These are phyloP conservation scores for Leptographium flavum DNA, from an alignment of 2,329 filamentous ascomycete species.

Conservation along the genomic window DNA sequence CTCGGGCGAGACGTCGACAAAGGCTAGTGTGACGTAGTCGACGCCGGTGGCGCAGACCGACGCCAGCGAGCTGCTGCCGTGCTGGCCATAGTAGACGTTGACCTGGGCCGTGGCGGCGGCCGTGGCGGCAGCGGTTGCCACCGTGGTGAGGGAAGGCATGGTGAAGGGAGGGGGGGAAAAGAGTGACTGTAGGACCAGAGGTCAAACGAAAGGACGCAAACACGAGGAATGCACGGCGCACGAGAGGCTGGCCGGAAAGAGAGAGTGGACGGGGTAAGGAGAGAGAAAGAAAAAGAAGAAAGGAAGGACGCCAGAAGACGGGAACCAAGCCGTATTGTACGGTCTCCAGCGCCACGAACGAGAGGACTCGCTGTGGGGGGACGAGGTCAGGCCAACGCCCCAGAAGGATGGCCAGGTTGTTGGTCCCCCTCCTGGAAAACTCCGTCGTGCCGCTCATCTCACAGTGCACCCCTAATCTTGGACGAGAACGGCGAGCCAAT, in stretches of 20 bases:
- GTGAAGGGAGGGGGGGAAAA: background rate
- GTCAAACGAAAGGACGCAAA: conserved; percentile 13
- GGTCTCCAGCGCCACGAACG: too few relatives aligned
- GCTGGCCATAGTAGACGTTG: conserved; percentile 21
- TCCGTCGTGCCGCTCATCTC: too few relatives aligned
- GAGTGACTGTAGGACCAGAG: conserved; percentile 6
- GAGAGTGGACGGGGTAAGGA: background rate
- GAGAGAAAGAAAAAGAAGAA: background rate
- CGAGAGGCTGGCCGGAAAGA: conserved; percentile 2
- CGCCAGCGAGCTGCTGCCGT: conserved; percentile 13
- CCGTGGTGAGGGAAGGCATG: conserved; percentile 12
- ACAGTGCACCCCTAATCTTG: too few relatives aligned
- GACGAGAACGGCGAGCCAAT: too few relatives aligned
- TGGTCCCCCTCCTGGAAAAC: too few relatives aligned
- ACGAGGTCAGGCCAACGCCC: too few relatives aligned
- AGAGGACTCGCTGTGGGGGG: too few relatives aligned
- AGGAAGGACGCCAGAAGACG: background rate
- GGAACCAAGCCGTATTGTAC: background rate
- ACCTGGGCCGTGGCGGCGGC: conserved; percentile 13
- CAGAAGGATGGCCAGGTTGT: too few relatives aligned
- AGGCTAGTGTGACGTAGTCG: conserved; percentile 25
- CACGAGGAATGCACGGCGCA: conserved; percentile 10
- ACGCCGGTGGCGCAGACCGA: conserved; percentile 20
- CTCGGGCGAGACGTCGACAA: conserved; percentile 24
- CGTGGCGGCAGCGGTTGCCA: conserved; percentile 13